Percentiles rank a stretch among this genome's conserved stretches.
These are phyloP conservation scores for Penicillium sp. DNA, from an alignment of 2,329 filamentous ascomycete genomes.

Conservation along the genomic window DNA sequence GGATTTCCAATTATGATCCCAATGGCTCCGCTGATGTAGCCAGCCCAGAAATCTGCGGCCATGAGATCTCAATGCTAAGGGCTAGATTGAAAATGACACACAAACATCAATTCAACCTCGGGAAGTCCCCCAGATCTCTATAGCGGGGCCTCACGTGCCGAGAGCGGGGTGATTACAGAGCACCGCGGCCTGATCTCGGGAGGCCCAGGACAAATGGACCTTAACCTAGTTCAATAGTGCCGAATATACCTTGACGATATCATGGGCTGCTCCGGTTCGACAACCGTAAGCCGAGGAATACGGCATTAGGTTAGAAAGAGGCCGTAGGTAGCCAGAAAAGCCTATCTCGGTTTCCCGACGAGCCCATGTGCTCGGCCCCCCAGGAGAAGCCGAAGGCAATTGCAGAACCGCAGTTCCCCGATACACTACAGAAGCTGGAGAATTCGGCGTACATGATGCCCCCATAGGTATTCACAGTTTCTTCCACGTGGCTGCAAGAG, in stretches of 20 bases:
- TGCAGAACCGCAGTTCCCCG: not conserved
- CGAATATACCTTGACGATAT: not conserved
- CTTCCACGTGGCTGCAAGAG: not conserved
- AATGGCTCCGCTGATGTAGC: slow-evolving; percentile 80
- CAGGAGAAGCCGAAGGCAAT: not conserved
- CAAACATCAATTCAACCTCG: not conserved
- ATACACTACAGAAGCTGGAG: not conserved
- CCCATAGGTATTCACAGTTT: no score
- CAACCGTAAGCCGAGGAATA: no score
- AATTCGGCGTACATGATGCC: not conserved
- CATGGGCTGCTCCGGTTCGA: no score
- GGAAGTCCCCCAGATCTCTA: slow-evolving; percentile 7
- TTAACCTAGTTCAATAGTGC: no score
- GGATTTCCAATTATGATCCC: slow-evolving; percentile 90
- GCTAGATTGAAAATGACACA: not conserved
- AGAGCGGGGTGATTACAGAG: not conserved
- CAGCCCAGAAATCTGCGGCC: slow-evolving; percentile 91
- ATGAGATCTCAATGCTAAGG: slow-evolving; percentile 45
- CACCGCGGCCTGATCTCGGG: not conserved
- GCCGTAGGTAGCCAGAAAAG: not conserved
- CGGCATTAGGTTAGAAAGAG: no score
- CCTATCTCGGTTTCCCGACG: not conserved
- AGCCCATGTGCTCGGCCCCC: not conserved
- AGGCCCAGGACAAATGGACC: not conserved
- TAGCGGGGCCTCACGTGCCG: slow-evolving; percentile 5